phyloP scores from a whole-genome alignment of 345 rosid species.

The Rhizophora mangle region DNA sequence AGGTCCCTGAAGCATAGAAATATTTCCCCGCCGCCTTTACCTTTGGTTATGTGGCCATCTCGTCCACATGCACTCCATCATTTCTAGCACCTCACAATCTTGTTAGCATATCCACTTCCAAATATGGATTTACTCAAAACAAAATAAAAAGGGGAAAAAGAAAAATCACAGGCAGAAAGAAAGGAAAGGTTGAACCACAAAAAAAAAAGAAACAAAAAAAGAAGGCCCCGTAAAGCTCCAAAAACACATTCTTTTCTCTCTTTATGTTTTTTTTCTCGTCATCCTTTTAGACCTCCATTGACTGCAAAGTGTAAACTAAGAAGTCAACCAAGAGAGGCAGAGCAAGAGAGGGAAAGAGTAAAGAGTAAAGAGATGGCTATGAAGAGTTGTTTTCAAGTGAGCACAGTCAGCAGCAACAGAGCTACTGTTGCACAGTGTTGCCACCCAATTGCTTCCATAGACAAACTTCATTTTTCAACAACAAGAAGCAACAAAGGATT shows the following conservation, averaged over 20 bases:
- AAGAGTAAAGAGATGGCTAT: constrained; percentile 32
- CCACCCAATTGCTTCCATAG: constrained; percentile 31
- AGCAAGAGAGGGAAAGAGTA: background rate
- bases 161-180: too few relatives aligned
- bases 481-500: constrained; percentile 18
- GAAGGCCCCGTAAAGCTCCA: background rate
- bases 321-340: background rate
- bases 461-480: constrained; percentile 34
- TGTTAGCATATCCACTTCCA: background rate
- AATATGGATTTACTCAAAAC: background rate
- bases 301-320: too few relatives aligned
- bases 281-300: too few relatives aligned
- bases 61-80: background rate
- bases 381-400: constrained; percentile 44
- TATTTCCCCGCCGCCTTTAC: background rate
- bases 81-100: background rate
- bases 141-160: background rate
- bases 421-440: constrained; percentile 30
- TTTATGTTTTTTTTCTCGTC: too few relatives aligned
- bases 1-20: background rate
- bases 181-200: background rate
- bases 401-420: constrained; percentile 29
- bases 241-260: too few relatives aligned
- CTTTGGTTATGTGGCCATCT: background rate
- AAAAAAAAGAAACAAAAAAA: background rate